Base-by-base conservation (phyloP, 2,329 filamentous ascomycete species). In the Emmonsiellopsis sp. region DNA sequence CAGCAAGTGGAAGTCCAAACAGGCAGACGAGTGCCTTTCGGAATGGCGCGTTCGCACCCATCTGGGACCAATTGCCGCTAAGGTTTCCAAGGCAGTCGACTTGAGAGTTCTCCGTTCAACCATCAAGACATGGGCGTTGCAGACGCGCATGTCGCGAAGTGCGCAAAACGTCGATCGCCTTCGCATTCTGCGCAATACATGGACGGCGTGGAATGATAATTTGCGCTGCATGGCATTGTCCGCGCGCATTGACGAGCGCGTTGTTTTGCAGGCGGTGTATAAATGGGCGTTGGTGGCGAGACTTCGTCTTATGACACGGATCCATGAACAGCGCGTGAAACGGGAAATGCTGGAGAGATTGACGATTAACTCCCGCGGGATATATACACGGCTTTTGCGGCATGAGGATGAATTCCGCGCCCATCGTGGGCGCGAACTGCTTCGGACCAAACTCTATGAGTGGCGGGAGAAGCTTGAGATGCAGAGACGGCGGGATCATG, bases 151-250 rank as follows among this genome's bases (percentile, higher is more conserved):
- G 58, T 69, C 75, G 35, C 69, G 67, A 46, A 69, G 75, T 58
- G 81, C 82, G 15, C 67, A 69, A 20, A 66, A 73, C 49, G 67
- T 79, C 34, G 74, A 84, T 61, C 75, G 70, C 9, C 64, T 72
- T 58, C 76, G 80, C 45, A 64, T 84, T 31, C 61, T 83, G 49
- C 76, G 75, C 49, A 81, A 81, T 62, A 73, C 79, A 3, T 82
- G 79, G 72, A 82, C 76, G 1, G 69, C 71, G 9, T 86, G 83
- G 83, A 85, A 84, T 57, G 79, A 85, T 60, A 70, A 70, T 13
- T 70, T 84, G 13, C 79, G 82, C 15, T 76, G 73, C 56, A 72
- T 76, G 59, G 75, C 76, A 13, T 65, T 85, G 1, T 69, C 67
- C 48, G 69, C 73, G 16, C 76, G 74, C 11, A 79, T 83, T 47